Evolutionary conservation across 176 grass and related monocot species (phyloP), one percentile per base, ranked within the genome.

Genomic region (Thinopyrum elongatum): DNA sequence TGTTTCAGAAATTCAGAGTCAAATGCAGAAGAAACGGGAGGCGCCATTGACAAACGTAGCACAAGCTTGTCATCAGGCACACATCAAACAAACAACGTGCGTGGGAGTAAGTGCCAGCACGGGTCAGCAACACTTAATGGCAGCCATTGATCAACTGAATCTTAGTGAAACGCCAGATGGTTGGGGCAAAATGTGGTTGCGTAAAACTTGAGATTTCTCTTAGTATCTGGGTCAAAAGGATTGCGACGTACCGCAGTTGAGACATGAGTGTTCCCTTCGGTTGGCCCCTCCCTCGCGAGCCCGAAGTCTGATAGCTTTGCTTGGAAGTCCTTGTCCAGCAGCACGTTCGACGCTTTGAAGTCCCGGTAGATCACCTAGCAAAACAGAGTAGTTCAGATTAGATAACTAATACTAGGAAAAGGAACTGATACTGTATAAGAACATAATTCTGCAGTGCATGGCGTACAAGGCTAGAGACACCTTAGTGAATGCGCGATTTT

Each of bases 321-420:
- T 70, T 76, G 82, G 78, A 98, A 98, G 28, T 98, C 92, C 76
- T 92, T 94, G 51, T 98, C 93, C 78, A 98, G 70, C 49, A 98
- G 63, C 68, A 98, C 74, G 84, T 98, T 98, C 19, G 96, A 98
- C 6, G 96, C 85, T 86, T 98, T 98, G 82, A 98, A 98, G 88
- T 98, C 96, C 30, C 96, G 81, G 90, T 95, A 95, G 84, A 98
- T 98, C 27, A 98, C 96, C 96, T 98, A 87, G 15, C 35, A 51
- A 86, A 58, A 89, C 64, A 19, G 5, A 76, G 4, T 0, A 27
- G 13, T 29, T 47, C 9, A 69, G 6, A 41, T 27, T 70, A 86
- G 44, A 65, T 0, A 16, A 47, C 11, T 13, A 44, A 44, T 12
- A 85, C 42, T 1, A 11, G 28, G 1, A n/a, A 6, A 7, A 46